Base-by-base conservation (phyloP, 2,329 filamentous ascomycete genomes). In the Blastomyces parvus region DNA sequence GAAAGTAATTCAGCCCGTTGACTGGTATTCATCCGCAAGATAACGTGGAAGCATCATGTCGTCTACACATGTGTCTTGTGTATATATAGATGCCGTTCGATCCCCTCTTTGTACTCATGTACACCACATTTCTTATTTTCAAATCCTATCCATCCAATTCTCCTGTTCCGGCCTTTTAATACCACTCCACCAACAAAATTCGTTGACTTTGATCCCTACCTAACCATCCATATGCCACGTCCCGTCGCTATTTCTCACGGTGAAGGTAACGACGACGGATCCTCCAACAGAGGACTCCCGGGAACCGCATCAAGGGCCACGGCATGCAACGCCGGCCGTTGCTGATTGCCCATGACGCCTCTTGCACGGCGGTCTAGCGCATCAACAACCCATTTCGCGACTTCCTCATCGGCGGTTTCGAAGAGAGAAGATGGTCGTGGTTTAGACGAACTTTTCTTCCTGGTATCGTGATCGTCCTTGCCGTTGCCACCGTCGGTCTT, bases 261-360 rank as follows among this genome's bases (percentile, higher is more conserved):
- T 30, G 59, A 57, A 17, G 63, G 61, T 25, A 62, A 38, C 25
- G 66, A 33, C 1, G 66, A 60, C 30, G 71, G 66, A 60, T 72
- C 69, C 57, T 72, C 72, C n/a, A 73, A 61, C 17, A 75, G 64
- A 25, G 75, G 73, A 63, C 73, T 78, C 6, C 74, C 76, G 22
- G 74, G 74, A 33, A 92, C 84, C 14, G 84, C 84, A 74, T 96
- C 90, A 55, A 97, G 77, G 1, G 92, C 90, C 30, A 90, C 93
- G 5, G 90, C 87, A 74, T 97, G 94, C 66, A 97, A 77, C 2
- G 94, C 92, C 19, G 94, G 94, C 71, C 89, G 90, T 59, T 81
- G 80, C 19, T 77, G 74, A 59, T 79, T 80, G 4, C 79, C 80
- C 72, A 79, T 83, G 56, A 78, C 78, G 19, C 85, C 89, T 1